Evolutionary conservation across 805 yeast species (phyloP), one percentile per base, ranked within the genome.

Genomic region (Myxozyma lipomycoides): DNA sequence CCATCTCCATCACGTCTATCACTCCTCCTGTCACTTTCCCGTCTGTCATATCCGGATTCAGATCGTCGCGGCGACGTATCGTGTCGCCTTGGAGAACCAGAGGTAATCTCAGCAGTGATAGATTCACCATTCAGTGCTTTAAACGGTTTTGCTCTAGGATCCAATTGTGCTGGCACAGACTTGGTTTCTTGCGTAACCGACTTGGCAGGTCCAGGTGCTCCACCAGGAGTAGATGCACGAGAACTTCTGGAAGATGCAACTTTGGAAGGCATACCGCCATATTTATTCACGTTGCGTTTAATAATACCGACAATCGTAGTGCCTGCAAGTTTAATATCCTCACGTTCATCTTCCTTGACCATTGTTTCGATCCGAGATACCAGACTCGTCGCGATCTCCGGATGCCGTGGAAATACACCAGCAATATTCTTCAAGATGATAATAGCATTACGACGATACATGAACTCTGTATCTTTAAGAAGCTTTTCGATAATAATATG

Each of bases 391-490:
- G 88, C 82, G 49, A 86, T 90, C 25, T 76, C 81, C 45, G 80
- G 81, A 12, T 86, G 77, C 9, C 74, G 70, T 0, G 96, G 95
- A 63, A 79, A 88, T 15, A 77, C 74, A 1, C 76, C 74, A 18
- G 83, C 68, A 40, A 83, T 67, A 58, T 80, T 81, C 63, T 83
- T 86, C 71, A 89, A 70, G 60, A 87, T 79, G 1, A 86, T 83
- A 51, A 89, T 85, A 2, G 87, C 78, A 67, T 89, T 90, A 48
- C 89, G 78, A 46, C 93, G 76, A 1, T 85, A 81, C 79, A 86
- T 84, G 64, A 88, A 90, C 48, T 83, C 84, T 2, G 70, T 65
- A 4, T 78, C 74, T 18, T 64, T 61, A 40, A 84, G 67, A 3
- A 81, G 71, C 1, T 64, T 57, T 7, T 65, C 57, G 7, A 82